phyloP scores from a whole-genome alignment of 148 eudicot genomes.

The Chenopodium suecicum region DNA sequence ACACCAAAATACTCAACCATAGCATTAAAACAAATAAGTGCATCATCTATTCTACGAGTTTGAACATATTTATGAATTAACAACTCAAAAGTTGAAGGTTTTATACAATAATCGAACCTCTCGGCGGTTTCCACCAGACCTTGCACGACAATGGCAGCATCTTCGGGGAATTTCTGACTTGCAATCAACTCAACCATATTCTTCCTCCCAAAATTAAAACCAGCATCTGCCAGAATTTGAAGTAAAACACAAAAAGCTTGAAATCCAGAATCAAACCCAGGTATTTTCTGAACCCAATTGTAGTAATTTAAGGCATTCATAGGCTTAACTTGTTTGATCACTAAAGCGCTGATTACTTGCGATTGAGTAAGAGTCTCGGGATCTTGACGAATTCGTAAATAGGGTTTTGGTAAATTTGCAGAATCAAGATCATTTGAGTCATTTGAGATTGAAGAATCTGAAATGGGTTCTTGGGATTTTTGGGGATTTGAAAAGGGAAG shows the following conservation, averaged over 20 bases:
- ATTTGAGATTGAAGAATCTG: constrained; percentile 10
- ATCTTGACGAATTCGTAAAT: constrained; percentile 19
- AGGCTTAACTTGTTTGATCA: constrained; percentile 40
- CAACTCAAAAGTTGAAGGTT: constrained; percentile 34
- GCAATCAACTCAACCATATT: constrained; percentile 28
- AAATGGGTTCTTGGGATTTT: constrained; percentile 15
- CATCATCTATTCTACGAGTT: constrained; percentile 42
- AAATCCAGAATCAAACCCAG: constrained; percentile 23
- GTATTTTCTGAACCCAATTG: constrained; percentile 30
- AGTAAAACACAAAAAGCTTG: constrained; percentile 51
- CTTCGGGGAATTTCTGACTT: constrained; percentile 18
- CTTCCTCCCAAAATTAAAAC: constrained; percentile 4
- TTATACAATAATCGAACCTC: constrained; percentile 32
- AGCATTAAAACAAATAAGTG: constrained; percentile 40
- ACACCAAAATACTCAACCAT: constrained; percentile 31
- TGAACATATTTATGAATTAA: constrained; percentile 49
- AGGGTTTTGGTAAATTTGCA: constrained; percentile 23
- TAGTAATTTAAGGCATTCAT: constrained; percentile 43
- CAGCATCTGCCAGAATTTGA: constrained; percentile 42
- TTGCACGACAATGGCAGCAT: constrained; percentile 34
- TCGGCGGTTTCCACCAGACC: constrained; percentile 29
- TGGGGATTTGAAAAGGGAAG: constrained; percentile 5
- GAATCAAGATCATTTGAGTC: constrained; percentile 8
- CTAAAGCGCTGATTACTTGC: constrained; percentile 24
- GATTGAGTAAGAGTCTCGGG: constrained; percentile 20